phyloP scores from a whole-genome alignment of 116 monocot genomes.

The Posidonia oceanica region DNA sequence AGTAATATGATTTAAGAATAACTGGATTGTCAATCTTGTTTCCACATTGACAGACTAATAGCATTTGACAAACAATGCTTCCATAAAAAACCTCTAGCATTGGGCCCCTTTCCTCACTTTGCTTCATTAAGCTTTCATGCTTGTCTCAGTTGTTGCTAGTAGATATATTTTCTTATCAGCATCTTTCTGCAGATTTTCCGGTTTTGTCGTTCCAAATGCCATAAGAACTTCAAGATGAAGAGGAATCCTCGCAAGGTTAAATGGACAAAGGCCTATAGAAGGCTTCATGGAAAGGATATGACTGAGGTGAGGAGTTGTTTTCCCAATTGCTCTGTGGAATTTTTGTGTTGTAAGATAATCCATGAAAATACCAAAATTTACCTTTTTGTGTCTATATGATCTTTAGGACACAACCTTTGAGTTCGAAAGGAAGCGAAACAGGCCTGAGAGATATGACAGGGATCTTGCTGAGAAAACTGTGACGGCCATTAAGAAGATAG shows the following conservation, averaged over 20 bases:
- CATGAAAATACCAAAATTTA: no score
- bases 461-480: slow-evolving; percentile 46
- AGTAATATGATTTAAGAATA: no score
- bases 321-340: background rate
- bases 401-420: slow-evolving; percentile 71
- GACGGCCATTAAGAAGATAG: slow-evolving; percentile 68
- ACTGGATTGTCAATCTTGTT: no score
- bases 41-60: no score
- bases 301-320: slow-evolving; percentile 29
- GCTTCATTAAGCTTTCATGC: no score
- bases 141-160: no score
- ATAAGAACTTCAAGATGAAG: slow-evolving; percentile 96
- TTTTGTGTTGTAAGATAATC: no score
- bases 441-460: slow-evolving; percentile 75
- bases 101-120: no score
- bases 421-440: slow-evolving; percentile 86
- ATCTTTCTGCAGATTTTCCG: slow-evolving; percentile 53
- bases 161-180: background rate
- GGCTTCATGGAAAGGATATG: slow-evolving; percentile 88
- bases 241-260: slow-evolving; percentile 93
- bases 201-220: slow-evolving; percentile 89
- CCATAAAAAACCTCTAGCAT: no score
- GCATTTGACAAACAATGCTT: no score
- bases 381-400: background rate
- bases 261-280: slow-evolving; percentile 88